Conservation (phyloP, 179 eudicot species). For the Sideroxylon spinosum region DNA sequence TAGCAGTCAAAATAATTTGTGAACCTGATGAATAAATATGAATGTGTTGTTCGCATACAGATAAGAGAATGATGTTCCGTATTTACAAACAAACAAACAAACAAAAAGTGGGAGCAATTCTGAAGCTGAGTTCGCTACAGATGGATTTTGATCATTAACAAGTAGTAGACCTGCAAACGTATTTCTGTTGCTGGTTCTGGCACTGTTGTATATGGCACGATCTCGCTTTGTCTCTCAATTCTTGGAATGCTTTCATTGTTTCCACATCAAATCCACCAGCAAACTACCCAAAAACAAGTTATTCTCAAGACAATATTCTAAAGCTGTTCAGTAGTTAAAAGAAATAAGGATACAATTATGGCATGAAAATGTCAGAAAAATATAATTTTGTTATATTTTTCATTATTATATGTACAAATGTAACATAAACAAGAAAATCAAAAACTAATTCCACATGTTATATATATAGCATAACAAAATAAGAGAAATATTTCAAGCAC, state of each 20-base stretch:
- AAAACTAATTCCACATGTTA: too few relatives aligned
- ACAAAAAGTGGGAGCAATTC: constrained; percentile 8
- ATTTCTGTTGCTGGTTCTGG: constrained; percentile 45
- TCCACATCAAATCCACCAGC: constrained; percentile 77
- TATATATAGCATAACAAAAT: too few relatives aligned
- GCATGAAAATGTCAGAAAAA: too few relatives aligned
- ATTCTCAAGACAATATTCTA: neutral
- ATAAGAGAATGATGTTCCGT: neutral
- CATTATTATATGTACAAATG: too few relatives aligned
- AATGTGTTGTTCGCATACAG: neutral
- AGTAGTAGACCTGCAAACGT: constrained; percentile 33
- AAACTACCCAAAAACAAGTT: constrained; percentile 34
- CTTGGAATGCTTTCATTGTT: constrained; percentile 70
- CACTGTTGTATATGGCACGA: constrained; percentile 37
- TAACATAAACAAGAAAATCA: too few relatives aligned
- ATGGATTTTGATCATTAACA: constrained; percentile 22
- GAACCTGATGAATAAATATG: neutral
- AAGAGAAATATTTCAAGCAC: too few relatives aligned
- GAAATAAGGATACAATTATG: too few relatives aligned
- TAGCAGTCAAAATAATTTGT: neutral
- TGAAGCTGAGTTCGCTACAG: constrained; percentile 63
- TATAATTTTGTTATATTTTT: too few relatives aligned
- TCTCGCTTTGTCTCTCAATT: constrained; percentile 56
- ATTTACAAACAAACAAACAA: constrained; percentile 17
- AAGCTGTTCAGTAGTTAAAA: too few relatives aligned